Conservation (phyloP, 2,329 filamentous ascomycete species). For the Claviceps purpurea region DNA sequence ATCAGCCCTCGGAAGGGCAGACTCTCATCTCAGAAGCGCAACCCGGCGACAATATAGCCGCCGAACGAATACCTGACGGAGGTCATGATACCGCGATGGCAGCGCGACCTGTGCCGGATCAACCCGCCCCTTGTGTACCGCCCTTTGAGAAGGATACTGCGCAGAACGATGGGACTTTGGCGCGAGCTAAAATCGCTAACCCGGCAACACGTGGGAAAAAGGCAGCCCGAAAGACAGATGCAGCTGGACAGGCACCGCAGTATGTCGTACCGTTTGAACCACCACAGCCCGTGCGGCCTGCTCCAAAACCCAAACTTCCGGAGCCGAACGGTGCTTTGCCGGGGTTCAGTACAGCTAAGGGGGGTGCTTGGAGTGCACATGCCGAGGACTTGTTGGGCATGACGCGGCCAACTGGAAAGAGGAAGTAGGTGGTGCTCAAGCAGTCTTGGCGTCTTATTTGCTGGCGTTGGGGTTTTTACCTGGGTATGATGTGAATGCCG, state of each 20-base stretch:
- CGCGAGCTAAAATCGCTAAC: slow-evolving; percentile 22
- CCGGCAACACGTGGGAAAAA: slow-evolving; percentile 40
- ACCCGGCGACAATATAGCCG: background rate
- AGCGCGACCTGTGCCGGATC: background rate
- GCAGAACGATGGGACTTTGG: background rate
- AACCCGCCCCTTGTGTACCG: background rate
- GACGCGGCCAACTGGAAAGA: slow-evolving; percentile 33
- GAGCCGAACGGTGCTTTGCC: slow-evolving; percentile 17
- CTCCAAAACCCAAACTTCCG: background rate
- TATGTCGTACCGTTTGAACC: slow-evolving; percentile 25
- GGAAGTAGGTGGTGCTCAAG: slow-evolving; percentile 1
- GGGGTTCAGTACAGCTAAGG: slow-evolving; percentile 35
- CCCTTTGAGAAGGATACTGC: background rate
- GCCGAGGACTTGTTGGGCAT: slow-evolving; percentile 52
- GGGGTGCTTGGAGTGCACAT: slow-evolving; percentile 57
- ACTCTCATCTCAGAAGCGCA: background rate
- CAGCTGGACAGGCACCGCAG: slow-evolving; percentile 33
- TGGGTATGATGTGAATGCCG: too few species aligned
- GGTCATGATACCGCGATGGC: background rate
- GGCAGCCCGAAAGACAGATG: slow-evolving; percentile 37
- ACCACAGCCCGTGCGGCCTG: slow-evolving; percentile 7
- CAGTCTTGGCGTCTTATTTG: background rate
- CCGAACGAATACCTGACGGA: background rate
- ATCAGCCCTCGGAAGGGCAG: background rate
- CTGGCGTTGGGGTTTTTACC: too few species aligned